These are phyloP conservation scores for Penicillium sp. DNA, from an alignment of 2,329 filamentous ascomycete genomes.

Conservation along the genomic window DNA sequence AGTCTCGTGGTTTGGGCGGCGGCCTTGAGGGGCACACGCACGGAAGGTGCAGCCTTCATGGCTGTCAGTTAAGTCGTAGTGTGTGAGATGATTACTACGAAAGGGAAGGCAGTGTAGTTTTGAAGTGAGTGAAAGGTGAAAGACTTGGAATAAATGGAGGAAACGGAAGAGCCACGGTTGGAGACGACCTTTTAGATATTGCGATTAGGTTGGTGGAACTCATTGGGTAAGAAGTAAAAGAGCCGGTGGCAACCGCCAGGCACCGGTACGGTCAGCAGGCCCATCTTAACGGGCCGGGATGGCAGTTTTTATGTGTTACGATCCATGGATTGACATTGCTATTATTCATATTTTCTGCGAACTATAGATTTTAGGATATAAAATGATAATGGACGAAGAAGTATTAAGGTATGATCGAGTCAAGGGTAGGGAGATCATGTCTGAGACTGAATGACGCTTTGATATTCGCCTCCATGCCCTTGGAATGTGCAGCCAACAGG, in stretches of 20 bases:
- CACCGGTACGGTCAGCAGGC: constrained; percentile 22
- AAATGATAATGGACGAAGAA: neutral
- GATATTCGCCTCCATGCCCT: neutral
- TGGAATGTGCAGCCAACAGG: neutral
- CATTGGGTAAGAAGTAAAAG: constrained; percentile 1
- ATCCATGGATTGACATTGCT: neutral
- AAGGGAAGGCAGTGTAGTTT: neutral
- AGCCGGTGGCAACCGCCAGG: constrained; percentile 27
- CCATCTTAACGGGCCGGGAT: constrained; percentile 8
- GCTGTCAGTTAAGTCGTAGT: neutral
- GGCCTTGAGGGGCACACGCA: constrained; percentile 22
- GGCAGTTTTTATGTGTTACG: neutral
- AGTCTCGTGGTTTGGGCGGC: constrained; percentile 18
- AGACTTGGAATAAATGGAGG: neutral
- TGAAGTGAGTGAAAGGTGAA: neutral
- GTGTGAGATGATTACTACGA: neutral
- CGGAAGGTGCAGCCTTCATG: constrained; percentile 32
- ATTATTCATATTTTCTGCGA: neutral
- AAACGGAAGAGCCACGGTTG: constrained; percentile 7
- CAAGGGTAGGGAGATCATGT: neutral
- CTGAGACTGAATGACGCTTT: neutral
- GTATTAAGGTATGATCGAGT: neutral
- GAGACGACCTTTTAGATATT: constrained; percentile 7
- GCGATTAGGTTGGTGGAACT: constrained; percentile 2
- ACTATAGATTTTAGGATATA: neutral